Base-by-base conservation (phyloP, 805 yeast genomes). In the Lipomyces japonicus region DNA sequence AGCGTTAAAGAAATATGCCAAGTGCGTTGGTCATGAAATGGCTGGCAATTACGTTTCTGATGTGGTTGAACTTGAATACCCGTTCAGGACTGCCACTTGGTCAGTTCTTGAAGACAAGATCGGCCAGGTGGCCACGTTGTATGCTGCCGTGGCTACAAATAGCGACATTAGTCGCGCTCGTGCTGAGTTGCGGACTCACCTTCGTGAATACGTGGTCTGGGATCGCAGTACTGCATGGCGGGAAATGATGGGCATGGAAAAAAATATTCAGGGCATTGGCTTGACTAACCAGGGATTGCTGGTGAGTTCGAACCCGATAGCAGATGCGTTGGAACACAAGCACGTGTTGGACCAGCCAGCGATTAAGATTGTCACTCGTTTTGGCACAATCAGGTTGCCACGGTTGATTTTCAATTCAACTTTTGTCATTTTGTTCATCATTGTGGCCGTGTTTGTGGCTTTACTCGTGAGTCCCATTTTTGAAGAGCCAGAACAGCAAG, bases 171-270 rank as follows among this genome's bases (percentile, higher is more conserved):
- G 63, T 3, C 63, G 61, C 39, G 85, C 90, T 0, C 71, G 70
- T 46, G 61, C 64, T 36, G 79, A 75, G 67, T 67, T 81, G 38
- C 69, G 75, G 46, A 63, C 78, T 51, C 76, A 79, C 70, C 69
- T 91, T 57, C 75, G 97, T 57, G 98, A 91, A 62, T 95, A 91
- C 66, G 86, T 91, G 31, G 96, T 90, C 18, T 91, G 96, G 95
- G 97, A 91, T 69, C 78, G 98, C 67, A 89, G 89, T 66, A 91
- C 97, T 0, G 97, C 91, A 25, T 91, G 98, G 98, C 82, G 93
- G 65, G 97, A 91, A 67, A 82, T 91, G 84, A 84, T 91, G 65
- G 91, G 93, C 21, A 69, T 90, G 61, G 96, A 90, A 65, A 77
- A 96, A 59, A 86, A 86, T 61, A 74, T 90, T 0, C 91, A 89